Evolutionary conservation across 495 filamentous ascomycete genomes (phyloP).

Genomic region (Rusavskia elegans): DNA sequence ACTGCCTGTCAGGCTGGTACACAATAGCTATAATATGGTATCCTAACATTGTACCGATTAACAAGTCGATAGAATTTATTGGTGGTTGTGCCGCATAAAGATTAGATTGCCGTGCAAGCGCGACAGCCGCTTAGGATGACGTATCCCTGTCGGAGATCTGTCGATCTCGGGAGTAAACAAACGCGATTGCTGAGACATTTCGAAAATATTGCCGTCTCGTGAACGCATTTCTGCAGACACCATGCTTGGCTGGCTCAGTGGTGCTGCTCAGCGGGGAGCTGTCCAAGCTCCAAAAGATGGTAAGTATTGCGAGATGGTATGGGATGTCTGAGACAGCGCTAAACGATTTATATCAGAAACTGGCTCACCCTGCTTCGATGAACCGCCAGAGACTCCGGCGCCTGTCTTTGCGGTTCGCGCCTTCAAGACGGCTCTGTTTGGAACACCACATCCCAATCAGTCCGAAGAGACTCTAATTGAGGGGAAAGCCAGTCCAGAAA

Average conservation of each 20-base stretch:
- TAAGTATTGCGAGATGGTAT: background rate
- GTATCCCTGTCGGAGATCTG: too few species aligned
- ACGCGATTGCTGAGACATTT: background rate
- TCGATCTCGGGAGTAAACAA: background rate
- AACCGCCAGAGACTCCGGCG: conserved; percentile 80
- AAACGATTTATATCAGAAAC: too few species aligned
- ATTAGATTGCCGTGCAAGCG: too few species aligned
- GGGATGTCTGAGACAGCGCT: background rate
- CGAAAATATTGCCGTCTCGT: background rate
- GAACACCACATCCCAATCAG: conserved; percentile 40
- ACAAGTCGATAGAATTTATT: too few species aligned
- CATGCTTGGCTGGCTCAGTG: conserved; percentile 26
- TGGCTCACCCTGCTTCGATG: conserved; percentile 18
- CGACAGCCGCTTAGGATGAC: too few species aligned
- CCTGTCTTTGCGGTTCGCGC: conserved; percentile 89
- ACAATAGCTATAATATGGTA: too few species aligned
- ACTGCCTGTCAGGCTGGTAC: too few species aligned
- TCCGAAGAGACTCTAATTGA: conserved; percentile 2
- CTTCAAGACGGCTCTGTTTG: conserved; percentile 81
- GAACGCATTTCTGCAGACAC: background rate
- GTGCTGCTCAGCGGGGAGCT: conserved; percentile 9
- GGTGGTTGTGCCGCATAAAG: too few species aligned
- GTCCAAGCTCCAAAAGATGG: background rate
- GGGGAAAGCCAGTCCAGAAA: background rate
- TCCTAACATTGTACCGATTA: too few species aligned